Evolutionary conservation across 371 early-diverging fungal species (phyloP), one percentile per base, ranked within the genome.

Genomic region (Funneliformis caledonium): DNA sequence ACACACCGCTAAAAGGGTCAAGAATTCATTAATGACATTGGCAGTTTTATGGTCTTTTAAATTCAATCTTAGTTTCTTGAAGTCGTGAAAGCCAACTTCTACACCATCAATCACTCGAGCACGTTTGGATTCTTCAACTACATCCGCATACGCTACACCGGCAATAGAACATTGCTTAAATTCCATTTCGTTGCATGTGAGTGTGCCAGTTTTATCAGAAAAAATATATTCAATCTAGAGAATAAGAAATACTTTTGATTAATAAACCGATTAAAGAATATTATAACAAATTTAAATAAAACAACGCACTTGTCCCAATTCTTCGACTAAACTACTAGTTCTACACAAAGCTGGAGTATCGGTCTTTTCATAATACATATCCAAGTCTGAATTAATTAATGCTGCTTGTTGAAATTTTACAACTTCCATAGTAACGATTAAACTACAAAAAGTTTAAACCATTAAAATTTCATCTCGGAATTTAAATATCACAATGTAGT

Each of bases 101-200:
- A 85, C 85, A 42, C 92, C 93, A 43, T 93, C 91, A n/a, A 90
- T 85, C 16, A 89, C 61, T 22, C 82, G 88, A 9, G 94, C 94
- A 81, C 91, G 91, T 81, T 93, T 93, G 60, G 91, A 88, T 1
- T 94, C 90, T 80, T 95, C 95, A 0, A 94, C 92, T 2, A 88
- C 86, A 67, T 95, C 94, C 0, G 94, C 86, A 86, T 94, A 96
- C 19, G 91, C 91, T 50, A 92, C 81, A 61, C 96, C 96, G 19
- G 90, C 94, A 73, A 96, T 93, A 3, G 93, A 93, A 73, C 92
- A 93, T 83, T 95, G 90, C 50, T 94, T 94, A 85, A 98, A 96
- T 82, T 94, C 93, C 99, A 99, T 99, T 81, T 95, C 92, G 85
- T 99, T 99, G 83, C 96, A 94, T 0, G 99, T 99, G 77, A 99